These are phyloP conservation scores for Fusarium illudens DNA, from an alignment of 2,329 filamentous ascomycete genomes.

Conservation along the genomic window DNA sequence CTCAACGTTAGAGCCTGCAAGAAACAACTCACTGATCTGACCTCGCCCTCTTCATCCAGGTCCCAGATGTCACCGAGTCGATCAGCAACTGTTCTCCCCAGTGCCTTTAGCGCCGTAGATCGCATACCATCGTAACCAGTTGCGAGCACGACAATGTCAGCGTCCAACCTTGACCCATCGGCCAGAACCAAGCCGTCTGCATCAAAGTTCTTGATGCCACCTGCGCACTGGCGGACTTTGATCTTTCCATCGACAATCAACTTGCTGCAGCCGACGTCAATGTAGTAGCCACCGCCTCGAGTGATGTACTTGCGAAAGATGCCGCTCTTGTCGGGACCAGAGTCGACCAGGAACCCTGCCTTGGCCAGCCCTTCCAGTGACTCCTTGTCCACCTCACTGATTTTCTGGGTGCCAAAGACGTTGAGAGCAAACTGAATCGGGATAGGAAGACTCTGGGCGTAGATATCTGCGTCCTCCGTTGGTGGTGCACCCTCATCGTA, in stretches of 20 bases:
- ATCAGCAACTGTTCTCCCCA: slow-evolving; percentile 49
- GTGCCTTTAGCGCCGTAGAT: slow-evolving; percentile 44
- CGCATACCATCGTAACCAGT: slow-evolving; percentile 54
- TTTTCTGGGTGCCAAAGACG: slow-evolving; percentile 51
- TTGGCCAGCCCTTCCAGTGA: slow-evolving; percentile 53
- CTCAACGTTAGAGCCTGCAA: neutral
- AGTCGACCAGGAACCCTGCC: slow-evolving; percentile 66
- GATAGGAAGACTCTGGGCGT: slow-evolving; percentile 30
- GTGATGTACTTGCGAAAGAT: slow-evolving; percentile 51
- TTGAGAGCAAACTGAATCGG: slow-evolving; percentile 52
- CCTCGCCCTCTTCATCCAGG: slow-evolving; percentile 19
- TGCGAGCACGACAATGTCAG: slow-evolving; percentile 54
- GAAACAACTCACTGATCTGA: slow-evolving; percentile 8
- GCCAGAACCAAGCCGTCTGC: slow-evolving; percentile 36
- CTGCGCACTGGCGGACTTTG: slow-evolving; percentile 45
- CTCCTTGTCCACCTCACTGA: slow-evolving; percentile 51
- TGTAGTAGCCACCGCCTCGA: slow-evolving; percentile 53
- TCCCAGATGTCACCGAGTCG: slow-evolving; percentile 8
- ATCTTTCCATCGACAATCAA: slow-evolving; percentile 54
- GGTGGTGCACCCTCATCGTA: slow-evolving; percentile 49
- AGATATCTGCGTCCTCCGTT: slow-evolving; percentile 60
- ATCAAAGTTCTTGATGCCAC: slow-evolving; percentile 45
- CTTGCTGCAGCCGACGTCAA: slow-evolving; percentile 51
- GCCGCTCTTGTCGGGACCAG: slow-evolving; percentile 61
- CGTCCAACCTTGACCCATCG: slow-evolving; percentile 49